Evolutionary conservation across 768 basidiomycete genomes (phyloP).

Genomic region (Psilocybe azurescens): DNA sequence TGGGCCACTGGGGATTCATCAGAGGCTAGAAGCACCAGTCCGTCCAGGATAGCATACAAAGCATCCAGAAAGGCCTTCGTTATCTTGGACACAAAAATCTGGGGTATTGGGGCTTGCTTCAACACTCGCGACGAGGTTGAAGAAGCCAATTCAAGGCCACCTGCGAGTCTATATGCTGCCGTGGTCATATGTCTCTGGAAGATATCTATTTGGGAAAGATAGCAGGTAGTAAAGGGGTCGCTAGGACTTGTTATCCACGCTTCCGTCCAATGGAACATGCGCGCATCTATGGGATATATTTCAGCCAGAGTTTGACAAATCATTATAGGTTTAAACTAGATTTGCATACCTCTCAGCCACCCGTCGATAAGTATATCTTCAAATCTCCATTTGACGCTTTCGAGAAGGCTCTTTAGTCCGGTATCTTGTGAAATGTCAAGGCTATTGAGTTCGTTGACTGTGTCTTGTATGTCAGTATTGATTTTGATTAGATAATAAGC

Average conservation of each 20-base stretch:
- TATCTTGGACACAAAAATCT: slow-evolving; percentile 74
- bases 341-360: slow-evolving; percentile 81
- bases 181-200: slow-evolving; percentile 84
- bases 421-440: slow-evolving; percentile 86
- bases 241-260: slow-evolving; percentile 75
- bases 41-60: slow-evolving; percentile 86
- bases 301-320: background rate
- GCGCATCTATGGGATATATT: slow-evolving; percentile 63
- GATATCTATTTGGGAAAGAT: slow-evolving; percentile 75
- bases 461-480: slow-evolving; percentile 86
- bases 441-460: slow-evolving; percentile 75
- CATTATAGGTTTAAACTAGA: slow-evolving; percentile 5
- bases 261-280: slow-evolving; percentile 83
- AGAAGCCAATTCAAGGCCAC: slow-evolving; percentile 64
- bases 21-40: slow-evolving; percentile 79
- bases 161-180: slow-evolving; percentile 79
- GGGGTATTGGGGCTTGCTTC: slow-evolving; percentile 66
- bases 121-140: slow-evolving; percentile 53
- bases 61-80: slow-evolving; percentile 86
- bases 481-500: slow-evolving; percentile 82
- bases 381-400: slow-evolving; percentile 88
- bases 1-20: slow-evolving; percentile 62
- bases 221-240: slow-evolving; percentile 72
- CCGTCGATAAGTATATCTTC: slow-evolving; percentile 75
- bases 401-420: slow-evolving; percentile 74